Evolutionary conservation across 2,329 filamentous ascomycete species (phyloP).

Genomic region (Trichophyton benhamiae): DNA sequence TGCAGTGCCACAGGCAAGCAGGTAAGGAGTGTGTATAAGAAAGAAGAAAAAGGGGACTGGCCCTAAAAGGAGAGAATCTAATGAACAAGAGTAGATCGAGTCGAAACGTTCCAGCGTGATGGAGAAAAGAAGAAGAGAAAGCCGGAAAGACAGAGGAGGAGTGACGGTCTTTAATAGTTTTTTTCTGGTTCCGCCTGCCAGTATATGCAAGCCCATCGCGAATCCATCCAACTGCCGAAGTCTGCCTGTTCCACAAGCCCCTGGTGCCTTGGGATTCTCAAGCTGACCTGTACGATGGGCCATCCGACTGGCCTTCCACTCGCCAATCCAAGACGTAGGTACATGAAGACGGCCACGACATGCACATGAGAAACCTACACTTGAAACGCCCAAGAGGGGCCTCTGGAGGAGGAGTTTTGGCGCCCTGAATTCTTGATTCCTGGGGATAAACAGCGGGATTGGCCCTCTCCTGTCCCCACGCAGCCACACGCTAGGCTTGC

Average conservation of each 20-base stretch:
- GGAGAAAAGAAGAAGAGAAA: constrained; percentile 3
- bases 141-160: not conserved
- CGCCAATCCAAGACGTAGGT: not conserved
- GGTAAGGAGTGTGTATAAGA: constrained; percentile 1
- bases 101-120: constrained; percentile 9
- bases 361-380: not conserved
- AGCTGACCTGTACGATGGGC: not conserved
- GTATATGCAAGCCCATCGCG: not conserved
- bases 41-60: constrained; percentile 8
- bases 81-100: constrained; percentile 3
- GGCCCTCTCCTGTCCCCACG: not conserved
- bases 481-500: not conserved
- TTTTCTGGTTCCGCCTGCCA: not conserved
- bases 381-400: not conserved
- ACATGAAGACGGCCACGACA: not conserved
- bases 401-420: constrained; percentile 1
- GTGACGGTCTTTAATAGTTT: not conserved
- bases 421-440: not conserved
- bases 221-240: not conserved
- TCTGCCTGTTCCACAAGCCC: not conserved
- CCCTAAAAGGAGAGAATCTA: constrained; percentile 4
- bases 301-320: not conserved
- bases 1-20: constrained; percentile 4
- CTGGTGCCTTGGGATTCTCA: not conserved
- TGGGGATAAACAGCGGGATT: not conserved